These are phyloP conservation scores for Diversispora epigaea DNA, from an alignment of 192 early-diverging fungal genomes.

Conservation along the genomic window DNA sequence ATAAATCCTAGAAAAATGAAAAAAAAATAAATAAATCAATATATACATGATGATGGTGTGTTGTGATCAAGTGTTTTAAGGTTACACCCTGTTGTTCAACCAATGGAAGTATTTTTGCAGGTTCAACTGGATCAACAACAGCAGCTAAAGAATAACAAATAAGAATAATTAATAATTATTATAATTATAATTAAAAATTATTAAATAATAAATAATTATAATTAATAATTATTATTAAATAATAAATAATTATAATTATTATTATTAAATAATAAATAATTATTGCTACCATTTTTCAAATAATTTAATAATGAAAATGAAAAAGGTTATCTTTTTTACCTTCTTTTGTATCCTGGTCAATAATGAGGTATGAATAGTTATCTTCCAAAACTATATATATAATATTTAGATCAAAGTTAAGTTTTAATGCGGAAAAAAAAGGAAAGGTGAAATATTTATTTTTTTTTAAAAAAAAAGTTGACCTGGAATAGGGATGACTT, in stretches of 20 bases:
- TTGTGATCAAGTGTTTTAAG: slow-evolving; percentile 65
- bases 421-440: no score
- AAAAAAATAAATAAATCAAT: not conserved
- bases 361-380: slow-evolving; percentile 85
- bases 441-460: no score
- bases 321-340: not conserved
- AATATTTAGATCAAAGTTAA: not conserved
- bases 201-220: not conserved
- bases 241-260: not conserved
- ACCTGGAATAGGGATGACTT: no score
- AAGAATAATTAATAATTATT: not conserved
- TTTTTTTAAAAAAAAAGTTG: no score
- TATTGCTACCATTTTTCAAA: not conserved
- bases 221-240: not conserved
- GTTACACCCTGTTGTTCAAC: slow-evolving; percentile 53
- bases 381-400: slow-evolving; percentile 58
- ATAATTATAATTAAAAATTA: no score
- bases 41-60: slow-evolving; percentile 74
- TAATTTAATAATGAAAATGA: not conserved
- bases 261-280: not conserved
- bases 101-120: slow-evolving; percentile 64
- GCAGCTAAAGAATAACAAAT: slow-evolving; percentile 43
- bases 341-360: slow-evolving; percentile 66
- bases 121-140: slow-evolving; percentile 85
- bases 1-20: not conserved